Percentiles rank a stretch among this genome's conserved stretches.
phyloP scores from a whole-genome alignment of 1,284 basidiomycete species.

The Lignosus rhinocerotis region DNA sequence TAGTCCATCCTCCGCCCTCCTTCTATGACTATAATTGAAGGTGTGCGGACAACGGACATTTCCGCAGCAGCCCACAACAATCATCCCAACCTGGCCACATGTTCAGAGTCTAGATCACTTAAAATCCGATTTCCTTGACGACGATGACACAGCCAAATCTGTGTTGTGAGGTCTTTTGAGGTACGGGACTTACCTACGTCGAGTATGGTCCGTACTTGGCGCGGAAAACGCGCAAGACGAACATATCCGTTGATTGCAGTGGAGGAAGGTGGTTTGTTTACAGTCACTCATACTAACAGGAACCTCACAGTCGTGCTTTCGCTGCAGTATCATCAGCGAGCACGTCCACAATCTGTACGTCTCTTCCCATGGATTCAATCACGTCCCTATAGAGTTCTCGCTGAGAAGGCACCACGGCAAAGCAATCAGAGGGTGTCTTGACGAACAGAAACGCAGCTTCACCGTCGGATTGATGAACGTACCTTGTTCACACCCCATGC shows the following conservation, averaged over 20 bases:
- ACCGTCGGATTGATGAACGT: constrained; percentile 7
- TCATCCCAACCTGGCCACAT: not conserved
- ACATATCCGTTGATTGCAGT: too few species aligned
- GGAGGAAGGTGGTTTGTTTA: too few species aligned
- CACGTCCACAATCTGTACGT: constrained; percentile 27
- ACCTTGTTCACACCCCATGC: constrained; percentile 71
- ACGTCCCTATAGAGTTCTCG: constrained; percentile 42
- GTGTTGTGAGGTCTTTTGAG: too few species aligned
- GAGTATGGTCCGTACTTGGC: too few species aligned
- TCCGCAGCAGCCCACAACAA: not conserved
- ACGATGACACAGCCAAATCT: not conserved
- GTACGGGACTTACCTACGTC: too few species aligned
- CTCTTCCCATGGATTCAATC: constrained; percentile 34
- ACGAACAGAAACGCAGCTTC: not conserved
- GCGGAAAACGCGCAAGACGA: too few species aligned
- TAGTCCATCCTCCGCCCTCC: too few species aligned
- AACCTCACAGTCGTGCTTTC: constrained; percentile 33
- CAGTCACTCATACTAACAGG: too few species aligned
- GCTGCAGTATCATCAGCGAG: constrained; percentile 35
- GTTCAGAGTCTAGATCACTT: not conserved
- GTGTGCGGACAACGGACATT: not conserved
- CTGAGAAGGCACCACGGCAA: constrained; percentile 28
- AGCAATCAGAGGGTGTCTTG: not conserved
- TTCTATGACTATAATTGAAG: not conserved
- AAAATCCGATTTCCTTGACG: not conserved